Conservation (phyloP, 2,329 filamentous ascomycete genomes). For the Sphaerulina musiva region DNA sequence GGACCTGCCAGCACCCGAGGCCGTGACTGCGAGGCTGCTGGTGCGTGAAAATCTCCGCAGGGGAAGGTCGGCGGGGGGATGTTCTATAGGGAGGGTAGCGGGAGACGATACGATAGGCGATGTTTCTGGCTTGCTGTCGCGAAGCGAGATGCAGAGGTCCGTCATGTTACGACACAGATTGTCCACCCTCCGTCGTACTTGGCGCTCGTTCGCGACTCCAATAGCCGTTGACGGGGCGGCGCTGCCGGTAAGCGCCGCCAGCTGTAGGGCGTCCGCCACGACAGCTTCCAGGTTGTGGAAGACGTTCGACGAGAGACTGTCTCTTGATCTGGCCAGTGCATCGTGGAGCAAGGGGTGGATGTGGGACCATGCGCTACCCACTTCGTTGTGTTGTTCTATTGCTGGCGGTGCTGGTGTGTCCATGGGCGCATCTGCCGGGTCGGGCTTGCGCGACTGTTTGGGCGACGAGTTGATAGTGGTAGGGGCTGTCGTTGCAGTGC, state of each 20-base stretch:
- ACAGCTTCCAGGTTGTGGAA: conserved; percentile 75
- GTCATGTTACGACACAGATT: conserved; percentile 88
- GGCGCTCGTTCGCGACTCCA: conserved; percentile 63
- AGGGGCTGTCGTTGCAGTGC: conserved; percentile 82
- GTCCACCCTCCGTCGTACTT: conserved; percentile 83
- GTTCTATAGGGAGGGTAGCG: neutral
- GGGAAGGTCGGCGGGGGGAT: neutral
- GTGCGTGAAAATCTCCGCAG: conserved; percentile 11
- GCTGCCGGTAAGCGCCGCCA: conserved; percentile 70
- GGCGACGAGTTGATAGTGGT: conserved; percentile 90
- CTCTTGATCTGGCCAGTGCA: conserved; percentile 71
- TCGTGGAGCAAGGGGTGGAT: conserved; percentile 72
- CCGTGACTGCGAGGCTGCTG: conserved; percentile 10
- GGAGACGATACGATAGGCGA: conserved; percentile 2
- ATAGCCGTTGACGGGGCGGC: conserved; percentile 60
- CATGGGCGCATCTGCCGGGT: conserved; percentile 30
- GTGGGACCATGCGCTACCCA: conserved; percentile 45
- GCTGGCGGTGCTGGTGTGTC: conserved; percentile 2
- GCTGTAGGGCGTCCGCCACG: conserved; percentile 69
- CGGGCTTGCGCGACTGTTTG: conserved; percentile 52
- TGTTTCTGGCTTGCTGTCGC: conserved; percentile 35
- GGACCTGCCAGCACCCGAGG: conserved; percentile 28
- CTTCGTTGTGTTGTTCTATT: conserved; percentile 28
- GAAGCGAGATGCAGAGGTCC: conserved; percentile 78
- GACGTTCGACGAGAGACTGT: conserved; percentile 61